These are phyloP conservation scores for Capsicum pubescens DNA, from an alignment of 257 asterid species.

Conservation along the genomic window DNA sequence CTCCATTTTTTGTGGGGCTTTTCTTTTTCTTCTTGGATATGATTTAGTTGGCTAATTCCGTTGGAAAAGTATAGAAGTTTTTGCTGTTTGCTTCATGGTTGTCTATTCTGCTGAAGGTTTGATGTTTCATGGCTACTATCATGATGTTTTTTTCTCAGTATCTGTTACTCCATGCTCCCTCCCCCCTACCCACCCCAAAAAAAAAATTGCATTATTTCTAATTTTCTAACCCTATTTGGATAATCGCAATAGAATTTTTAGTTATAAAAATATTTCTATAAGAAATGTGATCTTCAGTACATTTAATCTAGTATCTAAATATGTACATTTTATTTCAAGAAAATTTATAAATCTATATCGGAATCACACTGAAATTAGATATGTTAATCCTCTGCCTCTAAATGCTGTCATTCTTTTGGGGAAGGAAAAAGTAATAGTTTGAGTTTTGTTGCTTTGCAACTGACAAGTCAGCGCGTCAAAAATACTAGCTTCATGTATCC, in stretches of 20 bases:
- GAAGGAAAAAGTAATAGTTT: background rate
- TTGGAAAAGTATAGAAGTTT: background rate
- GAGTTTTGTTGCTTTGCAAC: background rate
- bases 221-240: background rate
- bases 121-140: background rate
- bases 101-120: background rate
- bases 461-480: background rate
- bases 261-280: background rate
- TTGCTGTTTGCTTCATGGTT: slow-evolving; percentile 12
- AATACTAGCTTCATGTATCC: background rate
- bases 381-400: background rate
- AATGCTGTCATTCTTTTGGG: background rate
- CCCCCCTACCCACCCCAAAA: background rate
- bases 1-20: background rate
- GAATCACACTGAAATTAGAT: slow-evolving; percentile 12
- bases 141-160: background rate
- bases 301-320: slow-evolving; percentile 6
- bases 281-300: background rate
- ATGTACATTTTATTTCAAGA: background rate
- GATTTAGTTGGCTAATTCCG: background rate
- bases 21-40: background rate
- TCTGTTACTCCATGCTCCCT: background rate
- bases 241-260: background rate
- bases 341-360: background rate
- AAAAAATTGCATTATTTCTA: background rate